phyloP scores from a whole-genome alignment of 371 early-diverging fungal genomes.

The Chytridiales sp. region DNA sequence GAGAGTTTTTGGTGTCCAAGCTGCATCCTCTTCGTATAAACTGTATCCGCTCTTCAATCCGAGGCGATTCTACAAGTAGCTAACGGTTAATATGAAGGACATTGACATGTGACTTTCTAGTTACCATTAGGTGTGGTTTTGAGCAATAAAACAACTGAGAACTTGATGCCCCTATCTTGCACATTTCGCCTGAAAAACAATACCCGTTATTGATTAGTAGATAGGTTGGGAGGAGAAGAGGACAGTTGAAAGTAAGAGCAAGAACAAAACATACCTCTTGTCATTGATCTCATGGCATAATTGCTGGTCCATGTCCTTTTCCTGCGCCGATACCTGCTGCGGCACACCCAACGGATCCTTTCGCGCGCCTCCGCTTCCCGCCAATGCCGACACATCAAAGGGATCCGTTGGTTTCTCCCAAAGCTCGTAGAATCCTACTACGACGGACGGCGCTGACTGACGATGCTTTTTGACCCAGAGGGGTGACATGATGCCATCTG shows the following conservation, averaged over 20 bases:
- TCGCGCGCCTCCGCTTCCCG: slow-evolving; percentile 33
- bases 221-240: background rate
- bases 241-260: no score
- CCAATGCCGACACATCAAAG: no score
- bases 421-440: slow-evolving; percentile 64
- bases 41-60: slow-evolving; percentile 20
- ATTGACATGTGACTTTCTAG: slow-evolving; percentile 4
- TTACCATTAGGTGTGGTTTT: slow-evolving; percentile 52
- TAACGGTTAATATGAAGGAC: no score
- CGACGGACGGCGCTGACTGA: slow-evolving; percentile 59
- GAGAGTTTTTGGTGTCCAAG: slow-evolving; percentile 27
- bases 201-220: no score
- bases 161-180: slow-evolving; percentile 69
- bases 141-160: slow-evolving; percentile 68
- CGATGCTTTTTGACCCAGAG: slow-evolving; percentile 69
- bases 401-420: slow-evolving; percentile 29
- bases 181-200: slow-evolving; percentile 54
- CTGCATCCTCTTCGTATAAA: slow-evolving; percentile 20
- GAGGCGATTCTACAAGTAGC: slow-evolving; percentile 4
- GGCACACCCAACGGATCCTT: slow-evolving; percentile 61
- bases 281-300: slow-evolving; percentile 68
- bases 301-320: slow-evolving; percentile 59
- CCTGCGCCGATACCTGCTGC: slow-evolving; percentile 14
- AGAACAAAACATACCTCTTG: slow-evolving; percentile 46
- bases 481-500: slow-evolving; percentile 78